Conservation (phyloP, 2,329 filamentous ascomycete genomes). For the Xylaria sp. region DNA sequence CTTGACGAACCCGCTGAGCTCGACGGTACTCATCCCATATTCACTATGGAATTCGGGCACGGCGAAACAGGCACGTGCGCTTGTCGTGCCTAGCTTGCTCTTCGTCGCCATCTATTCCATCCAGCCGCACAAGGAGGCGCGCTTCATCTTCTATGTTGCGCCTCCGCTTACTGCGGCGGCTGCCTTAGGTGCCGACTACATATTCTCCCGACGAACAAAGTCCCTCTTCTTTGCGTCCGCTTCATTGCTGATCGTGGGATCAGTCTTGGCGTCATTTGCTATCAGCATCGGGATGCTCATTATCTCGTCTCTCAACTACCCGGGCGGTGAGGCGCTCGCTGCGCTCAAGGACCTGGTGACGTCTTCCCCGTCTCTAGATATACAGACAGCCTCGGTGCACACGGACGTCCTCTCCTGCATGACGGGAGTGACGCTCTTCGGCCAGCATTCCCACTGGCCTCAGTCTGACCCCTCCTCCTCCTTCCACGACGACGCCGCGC, state of each 20-base stretch:
- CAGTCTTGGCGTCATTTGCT: conserved; percentile 68
- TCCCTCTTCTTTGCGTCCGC: conserved; percentile 65
- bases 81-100: conserved; percentile 73
- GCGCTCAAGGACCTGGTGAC: conserved; percentile 59
- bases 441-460: conserved; percentile 57
- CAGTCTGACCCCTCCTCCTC: conserved; percentile 13
- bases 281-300: conserved; percentile 75
- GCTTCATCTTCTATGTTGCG: conserved; percentile 91
- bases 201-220: conserved; percentile 75
- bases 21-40: conserved; percentile 64
- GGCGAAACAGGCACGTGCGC: conserved; percentile 54
- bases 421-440: conserved; percentile 76
- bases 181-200: conserved; percentile 76
- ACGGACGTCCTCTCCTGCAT: conserved; percentile 76
- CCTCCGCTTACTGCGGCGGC: conserved; percentile 83
- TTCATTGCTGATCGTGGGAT: conserved; percentile 66
- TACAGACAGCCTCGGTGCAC: conserved; percentile 61
- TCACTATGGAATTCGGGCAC: conserved; percentile 63
- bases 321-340: conserved; percentile 82
- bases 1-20: conserved; percentile 79
- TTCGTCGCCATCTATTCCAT: conserved; percentile 86
- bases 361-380: conserved; percentile 46
- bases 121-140: conserved; percentile 94
- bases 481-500: not conserved
- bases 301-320: conserved; percentile 91